phyloP scores from a whole-genome alignment of 495 filamentous ascomycete species.

The Cercophora samala region DNA sequence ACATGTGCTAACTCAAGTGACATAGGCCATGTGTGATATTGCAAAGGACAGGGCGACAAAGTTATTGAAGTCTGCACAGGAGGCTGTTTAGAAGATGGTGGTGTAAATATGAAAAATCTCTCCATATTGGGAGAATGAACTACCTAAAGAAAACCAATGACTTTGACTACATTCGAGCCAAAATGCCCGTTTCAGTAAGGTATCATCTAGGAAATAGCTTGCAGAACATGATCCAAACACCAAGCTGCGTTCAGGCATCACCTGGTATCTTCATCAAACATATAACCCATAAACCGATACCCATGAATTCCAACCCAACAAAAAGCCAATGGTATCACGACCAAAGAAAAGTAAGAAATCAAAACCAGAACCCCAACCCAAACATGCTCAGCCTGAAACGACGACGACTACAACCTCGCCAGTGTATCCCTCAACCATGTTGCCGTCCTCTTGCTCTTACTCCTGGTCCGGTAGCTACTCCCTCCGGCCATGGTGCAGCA shows the following conservation, averaged over 20 bases:
- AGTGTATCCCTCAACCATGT: neutral
- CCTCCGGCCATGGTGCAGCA: neutral
- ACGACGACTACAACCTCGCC: neutral
- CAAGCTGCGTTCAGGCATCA: neutral
- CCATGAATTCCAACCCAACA: neutral
- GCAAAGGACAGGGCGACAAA: conserved; percentile 45
- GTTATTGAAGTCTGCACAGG: conserved; percentile 30
- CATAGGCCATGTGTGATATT: conserved; percentile 52
- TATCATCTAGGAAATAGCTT: neutral
- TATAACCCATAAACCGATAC: neutral
- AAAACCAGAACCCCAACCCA: neutral
- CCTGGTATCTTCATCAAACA: neutral
- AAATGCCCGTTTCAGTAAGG: neutral
- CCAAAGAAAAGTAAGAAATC: neutral
- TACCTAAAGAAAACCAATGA: neutral
- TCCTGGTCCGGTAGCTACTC: neutral
- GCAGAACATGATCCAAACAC: neutral
- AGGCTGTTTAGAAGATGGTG: conserved; percentile 17
- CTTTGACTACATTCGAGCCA: neutral
- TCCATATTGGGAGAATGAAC: too few relatives aligned
- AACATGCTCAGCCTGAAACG: neutral
- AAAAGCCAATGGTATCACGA: neutral
- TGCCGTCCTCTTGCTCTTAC: neutral
- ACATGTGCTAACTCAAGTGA: neutral
- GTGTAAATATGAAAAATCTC: too few relatives aligned